Evolutionary conservation across 2,329 filamentous ascomycete genomes (phyloP).

Genomic region (Aureobasidium sp.): DNA sequence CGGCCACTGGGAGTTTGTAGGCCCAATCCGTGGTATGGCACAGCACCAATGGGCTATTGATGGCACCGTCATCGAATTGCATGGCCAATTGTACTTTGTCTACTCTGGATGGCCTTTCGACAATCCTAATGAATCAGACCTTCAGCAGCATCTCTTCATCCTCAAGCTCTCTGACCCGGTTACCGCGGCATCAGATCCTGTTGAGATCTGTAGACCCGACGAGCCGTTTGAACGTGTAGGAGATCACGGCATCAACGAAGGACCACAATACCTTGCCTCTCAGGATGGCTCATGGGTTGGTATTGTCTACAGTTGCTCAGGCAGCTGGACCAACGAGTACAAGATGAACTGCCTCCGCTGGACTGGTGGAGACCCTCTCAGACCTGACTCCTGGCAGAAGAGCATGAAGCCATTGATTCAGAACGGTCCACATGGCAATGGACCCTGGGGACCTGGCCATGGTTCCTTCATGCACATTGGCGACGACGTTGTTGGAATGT

Average conservation of each 20-base stretch:
- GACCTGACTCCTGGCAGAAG: constrained; percentile 35
- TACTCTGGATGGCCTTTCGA: constrained; percentile 42
- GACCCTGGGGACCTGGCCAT: constrained; percentile 41
- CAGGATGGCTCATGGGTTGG: constrained; percentile 35
- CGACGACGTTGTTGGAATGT: constrained; percentile 35
- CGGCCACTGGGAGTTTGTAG: constrained; percentile 36
- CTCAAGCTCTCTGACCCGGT: constrained; percentile 33
- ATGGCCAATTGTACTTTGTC: constrained; percentile 35
- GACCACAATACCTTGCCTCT: constrained; percentile 33
- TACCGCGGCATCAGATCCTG: constrained; percentile 29
- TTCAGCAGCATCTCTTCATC: constrained; percentile 40
- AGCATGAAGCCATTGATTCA: constrained; percentile 33
- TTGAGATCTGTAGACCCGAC: constrained; percentile 36
- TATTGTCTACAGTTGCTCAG: constrained; percentile 42
- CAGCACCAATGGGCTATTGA: constrained; percentile 43
- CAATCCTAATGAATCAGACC: constrained; percentile 28
- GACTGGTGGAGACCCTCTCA: constrained; percentile 35
- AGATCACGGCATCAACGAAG: constrained; percentile 40
- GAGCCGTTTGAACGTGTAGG: constrained; percentile 36
- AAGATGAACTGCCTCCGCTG: constrained; percentile 42
- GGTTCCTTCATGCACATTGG: constrained; percentile 39
- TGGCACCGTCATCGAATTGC: constrained; percentile 38
- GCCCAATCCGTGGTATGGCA: constrained; percentile 35
- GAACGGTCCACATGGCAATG: constrained; percentile 29
- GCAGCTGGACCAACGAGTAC: constrained; percentile 42